phyloP scores from a whole-genome alignment of 164 flowering plant species.

The Nelumbo lutea region DNA sequence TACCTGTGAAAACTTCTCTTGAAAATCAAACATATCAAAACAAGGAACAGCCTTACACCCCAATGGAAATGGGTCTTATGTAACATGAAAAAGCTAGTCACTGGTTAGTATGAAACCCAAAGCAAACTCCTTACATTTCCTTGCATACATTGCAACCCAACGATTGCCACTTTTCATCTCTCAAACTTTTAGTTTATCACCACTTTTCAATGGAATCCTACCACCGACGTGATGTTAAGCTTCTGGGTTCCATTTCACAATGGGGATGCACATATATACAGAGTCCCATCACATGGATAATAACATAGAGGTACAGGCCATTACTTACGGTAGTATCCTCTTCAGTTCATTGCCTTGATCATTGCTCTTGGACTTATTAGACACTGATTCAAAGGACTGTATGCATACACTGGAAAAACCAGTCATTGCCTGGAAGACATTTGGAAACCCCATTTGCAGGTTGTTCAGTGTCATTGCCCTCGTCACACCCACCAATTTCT shows the following conservation, averaged over 20 bases:
- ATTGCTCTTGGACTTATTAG: constrained; percentile 45
- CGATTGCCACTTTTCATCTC: no score
- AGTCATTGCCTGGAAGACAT: constrained; percentile 80
- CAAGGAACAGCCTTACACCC: no score
- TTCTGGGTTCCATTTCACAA: background rate
- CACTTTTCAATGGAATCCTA: background rate
- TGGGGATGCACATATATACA: constrained; percentile 10
- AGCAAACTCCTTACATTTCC: no score
- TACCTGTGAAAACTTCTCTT: no score
- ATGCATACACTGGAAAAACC: constrained; percentile 87
- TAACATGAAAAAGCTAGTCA: no score
- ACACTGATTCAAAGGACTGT: constrained; percentile 70
- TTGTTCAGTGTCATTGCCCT: constrained; percentile 82
- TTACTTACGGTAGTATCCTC: constrained; percentile 43
- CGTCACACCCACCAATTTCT: constrained; percentile 64
- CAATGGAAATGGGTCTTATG: no score
- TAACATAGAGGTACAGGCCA: background rate
- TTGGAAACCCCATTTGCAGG: constrained; percentile 85
- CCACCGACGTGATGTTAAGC: background rate
- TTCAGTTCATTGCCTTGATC: constrained; percentile 46
- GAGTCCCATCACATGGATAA: background rate
- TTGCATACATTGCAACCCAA: no score
- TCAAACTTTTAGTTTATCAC: no score
- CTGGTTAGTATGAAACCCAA: no score
- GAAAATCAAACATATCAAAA: no score